Conservation (phyloP, 2,329 filamentous ascomycete genomes). For the Neospermospora avenae region DNA sequence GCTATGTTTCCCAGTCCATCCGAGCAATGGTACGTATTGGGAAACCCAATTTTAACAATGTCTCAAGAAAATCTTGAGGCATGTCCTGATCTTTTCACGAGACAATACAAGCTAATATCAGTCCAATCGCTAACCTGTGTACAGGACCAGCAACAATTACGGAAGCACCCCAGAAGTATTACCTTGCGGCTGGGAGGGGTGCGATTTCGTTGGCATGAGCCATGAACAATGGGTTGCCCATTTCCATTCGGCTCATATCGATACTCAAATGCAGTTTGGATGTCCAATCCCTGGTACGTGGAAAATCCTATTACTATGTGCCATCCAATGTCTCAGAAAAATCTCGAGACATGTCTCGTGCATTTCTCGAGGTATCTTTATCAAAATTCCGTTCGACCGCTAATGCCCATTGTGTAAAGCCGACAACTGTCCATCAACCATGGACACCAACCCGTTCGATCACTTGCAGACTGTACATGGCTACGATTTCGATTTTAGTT, state of each 20-base stretch:
- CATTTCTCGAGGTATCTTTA: too few relatives aligned
- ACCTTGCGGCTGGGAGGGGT: slow-evolving; percentile 30
- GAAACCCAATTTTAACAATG: too few relatives aligned
- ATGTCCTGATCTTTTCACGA: too few relatives aligned
- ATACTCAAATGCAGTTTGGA: slow-evolving; percentile 30
- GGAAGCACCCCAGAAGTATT: slow-evolving; percentile 14
- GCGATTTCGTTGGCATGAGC: slow-evolving; percentile 24
- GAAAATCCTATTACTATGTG: too few relatives aligned
- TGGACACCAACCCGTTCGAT: slow-evolving; percentile 28
- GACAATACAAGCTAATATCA: too few relatives aligned
- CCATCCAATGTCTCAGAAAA: too few relatives aligned
- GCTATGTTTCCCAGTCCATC: slow-evolving; percentile 15
- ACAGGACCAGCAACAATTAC: slow-evolving; percentile 1
- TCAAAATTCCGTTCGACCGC: too few relatives aligned
- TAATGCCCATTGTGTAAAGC: too few relatives aligned
- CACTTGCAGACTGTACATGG: slow-evolving; percentile 32
- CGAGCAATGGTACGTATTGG: slow-evolving; percentile 3
- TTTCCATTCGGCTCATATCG: slow-evolving; percentile 31
- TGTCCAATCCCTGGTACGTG: slow-evolving; percentile 33
- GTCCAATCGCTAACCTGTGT: too few relatives aligned
- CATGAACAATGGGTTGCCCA: slow-evolving; percentile 28
- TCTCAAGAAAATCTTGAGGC: too few relatives aligned
- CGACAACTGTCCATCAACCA: slow-evolving; percentile 23
- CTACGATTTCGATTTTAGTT: slow-evolving; percentile 24
- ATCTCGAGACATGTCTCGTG: too few relatives aligned